phyloP scores from a whole-genome alignment of 2,329 filamentous ascomycete species.

The Fusarium lateritium region DNA sequence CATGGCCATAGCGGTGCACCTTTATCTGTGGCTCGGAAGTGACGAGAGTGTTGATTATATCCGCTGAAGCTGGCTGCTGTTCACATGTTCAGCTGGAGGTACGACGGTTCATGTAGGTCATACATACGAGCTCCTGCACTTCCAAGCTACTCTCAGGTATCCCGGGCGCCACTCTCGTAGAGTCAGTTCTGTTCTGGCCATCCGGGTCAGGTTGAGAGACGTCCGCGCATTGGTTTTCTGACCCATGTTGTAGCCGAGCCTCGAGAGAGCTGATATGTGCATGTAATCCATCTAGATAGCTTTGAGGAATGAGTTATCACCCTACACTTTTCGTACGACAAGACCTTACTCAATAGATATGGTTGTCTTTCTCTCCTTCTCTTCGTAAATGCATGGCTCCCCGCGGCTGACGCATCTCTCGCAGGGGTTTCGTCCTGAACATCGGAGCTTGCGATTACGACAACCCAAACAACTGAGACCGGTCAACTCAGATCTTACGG shows the following conservation, averaged over 20 bases:
- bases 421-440: conserved; percentile 36
- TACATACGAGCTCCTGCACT: too few relatives aligned
- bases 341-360: conserved; percentile 31
- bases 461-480: conserved; percentile 32
- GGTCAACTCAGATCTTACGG: too few relatives aligned
- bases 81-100: background rate
- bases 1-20: conserved; percentile 39
- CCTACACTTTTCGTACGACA: too few relatives aligned
- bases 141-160: background rate
- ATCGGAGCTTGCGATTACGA: conserved; percentile 40
- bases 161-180: too few relatives aligned
- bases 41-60: conserved; percentile 34
- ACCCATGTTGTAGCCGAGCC: conserved; percentile 7
- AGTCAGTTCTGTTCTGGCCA: too few relatives aligned
- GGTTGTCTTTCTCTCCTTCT: conserved; percentile 38
- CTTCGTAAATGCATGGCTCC: conserved; percentile 36
- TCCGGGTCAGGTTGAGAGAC: too few relatives aligned
- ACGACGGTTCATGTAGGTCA: background rate
- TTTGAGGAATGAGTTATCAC: background rate
- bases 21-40: conserved; percentile 41
- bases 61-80: conserved; percentile 4
- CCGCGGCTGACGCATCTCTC: conserved; percentile 35
- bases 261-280: conserved; percentile 35
- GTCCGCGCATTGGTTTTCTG: background rate
- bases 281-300: conserved; percentile 41